Percentiles rank a stretch among this genome's conserved stretches.
Conservation (phyloP, 306 rosid genomes). For the Ormosia emarginata region DNA sequence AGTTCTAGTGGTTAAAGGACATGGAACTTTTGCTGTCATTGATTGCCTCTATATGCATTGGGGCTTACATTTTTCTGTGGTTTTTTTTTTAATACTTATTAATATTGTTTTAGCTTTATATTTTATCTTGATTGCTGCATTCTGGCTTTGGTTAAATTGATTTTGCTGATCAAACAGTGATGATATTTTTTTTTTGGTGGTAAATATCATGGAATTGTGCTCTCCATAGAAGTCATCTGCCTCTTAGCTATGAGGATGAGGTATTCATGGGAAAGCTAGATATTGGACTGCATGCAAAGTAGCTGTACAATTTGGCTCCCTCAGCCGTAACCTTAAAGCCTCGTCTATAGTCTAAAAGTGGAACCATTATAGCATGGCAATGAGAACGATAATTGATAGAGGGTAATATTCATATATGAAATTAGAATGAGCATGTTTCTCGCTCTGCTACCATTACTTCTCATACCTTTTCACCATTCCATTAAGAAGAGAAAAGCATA, state of each 20-base stretch:
- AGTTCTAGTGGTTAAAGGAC: too few relatives aligned
- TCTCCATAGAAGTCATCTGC: background rate
- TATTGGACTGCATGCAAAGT: background rate
- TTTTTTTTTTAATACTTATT: too few relatives aligned
- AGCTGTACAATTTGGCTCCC: background rate
- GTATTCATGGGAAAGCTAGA: background rate
- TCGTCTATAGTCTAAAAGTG: background rate
- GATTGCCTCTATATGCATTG: too few relatives aligned
- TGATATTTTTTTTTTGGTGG: too few relatives aligned
- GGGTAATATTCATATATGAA: background rate
- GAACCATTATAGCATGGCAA: background rate
- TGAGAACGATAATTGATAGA: background rate
- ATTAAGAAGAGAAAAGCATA: slow-evolving; percentile 20
- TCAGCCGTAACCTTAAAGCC: background rate
- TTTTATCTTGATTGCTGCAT: too few relatives aligned
- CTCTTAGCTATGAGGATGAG: background rate
- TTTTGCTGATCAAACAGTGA: too few relatives aligned
- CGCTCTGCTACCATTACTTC: background rate
- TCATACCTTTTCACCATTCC: background rate
- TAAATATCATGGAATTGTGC: too few relatives aligned
- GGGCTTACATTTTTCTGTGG: too few relatives aligned
- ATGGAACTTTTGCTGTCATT: too few relatives aligned
- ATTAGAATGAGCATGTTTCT: background rate
- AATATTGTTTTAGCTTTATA: too few relatives aligned
- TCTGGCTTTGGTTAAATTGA: too few relatives aligned